phyloP scores from a whole-genome alignment of 2,329 filamentous ascomycete species.

The Dactylonectria estremocensis region DNA sequence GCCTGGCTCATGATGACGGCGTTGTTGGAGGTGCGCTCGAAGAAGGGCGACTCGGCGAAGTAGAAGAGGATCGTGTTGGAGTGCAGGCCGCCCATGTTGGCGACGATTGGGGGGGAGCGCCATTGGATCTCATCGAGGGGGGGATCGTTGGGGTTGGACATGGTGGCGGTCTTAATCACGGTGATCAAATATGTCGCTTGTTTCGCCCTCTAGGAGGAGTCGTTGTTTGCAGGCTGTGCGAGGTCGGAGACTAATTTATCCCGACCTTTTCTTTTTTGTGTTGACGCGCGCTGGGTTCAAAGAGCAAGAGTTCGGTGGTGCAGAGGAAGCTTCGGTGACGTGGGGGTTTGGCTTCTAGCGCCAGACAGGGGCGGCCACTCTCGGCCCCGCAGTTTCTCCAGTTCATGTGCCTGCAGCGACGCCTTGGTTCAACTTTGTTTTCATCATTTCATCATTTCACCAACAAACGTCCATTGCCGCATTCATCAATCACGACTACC shows the following conservation, averaged over 20 bases:
- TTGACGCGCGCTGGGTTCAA: conserved; percentile 5
- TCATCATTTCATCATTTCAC: background rate
- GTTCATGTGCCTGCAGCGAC: conserved; percentile 27
- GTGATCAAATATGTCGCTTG: background rate
- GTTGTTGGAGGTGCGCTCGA: conserved; percentile 78
- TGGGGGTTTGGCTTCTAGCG: conserved; percentile 41
- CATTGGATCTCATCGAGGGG: conserved; percentile 79
- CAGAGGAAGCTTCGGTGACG: conserved; percentile 33
- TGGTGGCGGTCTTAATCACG: conserved; percentile 46
- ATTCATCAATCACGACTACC: background rate
- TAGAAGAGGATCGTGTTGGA: conserved; percentile 78
- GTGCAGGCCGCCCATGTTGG: conserved; percentile 72
- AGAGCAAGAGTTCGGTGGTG: conserved; percentile 8
- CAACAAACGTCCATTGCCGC: background rate
- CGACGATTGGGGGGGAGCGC: conserved; percentile 66
- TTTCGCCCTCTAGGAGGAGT: background rate
- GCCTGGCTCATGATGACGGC: conserved; percentile 74
- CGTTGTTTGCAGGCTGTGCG: conserved; percentile 7
- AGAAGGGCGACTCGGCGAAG: conserved; percentile 78
- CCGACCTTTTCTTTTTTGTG: background rate
- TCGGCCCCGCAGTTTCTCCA: conserved; percentile 30
- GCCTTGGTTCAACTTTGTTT: background rate
- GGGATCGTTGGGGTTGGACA: conserved; percentile 64
- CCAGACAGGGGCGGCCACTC: conserved; percentile 11
- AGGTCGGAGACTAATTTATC: conserved; percentile 5